Evolutionary conservation across 305 asterid genomes (phyloP).

Genomic region (Fraxinus ornus): DNA sequence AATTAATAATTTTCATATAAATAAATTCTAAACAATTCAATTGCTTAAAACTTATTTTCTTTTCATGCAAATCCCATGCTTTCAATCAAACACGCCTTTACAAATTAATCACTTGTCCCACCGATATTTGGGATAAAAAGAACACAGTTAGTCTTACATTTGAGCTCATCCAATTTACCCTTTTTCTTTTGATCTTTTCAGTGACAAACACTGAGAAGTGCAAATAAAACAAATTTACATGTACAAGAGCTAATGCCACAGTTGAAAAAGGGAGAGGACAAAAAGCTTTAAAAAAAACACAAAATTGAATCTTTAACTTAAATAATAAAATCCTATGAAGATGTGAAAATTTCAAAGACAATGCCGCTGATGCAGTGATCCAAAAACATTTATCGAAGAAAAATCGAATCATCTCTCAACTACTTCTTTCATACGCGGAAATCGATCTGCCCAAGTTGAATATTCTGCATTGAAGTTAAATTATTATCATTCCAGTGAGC

Average conservation of each 20-base stretch:
- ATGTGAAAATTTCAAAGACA: background rate
- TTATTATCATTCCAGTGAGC: background rate
- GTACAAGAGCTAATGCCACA: background rate
- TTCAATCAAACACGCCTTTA: no score
- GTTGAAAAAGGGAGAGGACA: background rate
- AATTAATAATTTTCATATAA: no score
- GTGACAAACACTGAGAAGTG: background rate
- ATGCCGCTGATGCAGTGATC: background rate
- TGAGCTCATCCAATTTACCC: background rate
- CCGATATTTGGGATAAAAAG: background rate
- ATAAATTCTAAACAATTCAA: no score
- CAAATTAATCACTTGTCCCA: background rate
- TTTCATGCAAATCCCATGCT: no score
- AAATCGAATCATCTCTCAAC: slow-evolving; percentile 43
- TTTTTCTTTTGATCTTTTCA: background rate
- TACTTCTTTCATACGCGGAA: slow-evolving; percentile 51
- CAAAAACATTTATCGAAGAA: background rate
- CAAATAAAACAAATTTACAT: background rate
- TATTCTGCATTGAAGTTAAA: slow-evolving; percentile 47
- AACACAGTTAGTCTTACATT: background rate
- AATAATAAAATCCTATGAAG: background rate
- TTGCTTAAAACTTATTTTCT: no score
- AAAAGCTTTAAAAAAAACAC: background rate
- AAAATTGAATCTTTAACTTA: background rate
- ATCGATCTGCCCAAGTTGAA: slow-evolving; percentile 68